Evolutionary conservation across 306 rosid genomes (phyloP), one percentile per base, ranked within the genome.

Genomic region (Prunus armeniaca): DNA sequence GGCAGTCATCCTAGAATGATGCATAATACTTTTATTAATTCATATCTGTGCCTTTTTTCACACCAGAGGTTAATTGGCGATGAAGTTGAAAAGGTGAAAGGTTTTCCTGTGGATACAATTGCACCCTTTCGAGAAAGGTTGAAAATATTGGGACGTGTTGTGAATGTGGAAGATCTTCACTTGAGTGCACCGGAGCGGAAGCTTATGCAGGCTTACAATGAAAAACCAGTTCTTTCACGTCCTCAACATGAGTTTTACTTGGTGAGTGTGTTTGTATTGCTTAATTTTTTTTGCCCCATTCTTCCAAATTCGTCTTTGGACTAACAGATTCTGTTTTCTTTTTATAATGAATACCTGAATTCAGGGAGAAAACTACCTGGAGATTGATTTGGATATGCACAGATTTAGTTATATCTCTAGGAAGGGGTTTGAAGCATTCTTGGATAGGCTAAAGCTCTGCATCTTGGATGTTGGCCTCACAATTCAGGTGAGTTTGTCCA

Each of bases 151-250:
- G 99, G 99, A 19, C 97, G 99, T 28, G 97, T 96, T 2, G 93
- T 56, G 49, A 96, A 96, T 30, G 76, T 88, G 6, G 99, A 96
- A 85, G 96, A 89, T 69, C 98, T 96, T 84, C 93, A 87, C 68
- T 79, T 96, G 82, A 88, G 90, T 79, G 91, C 89, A 11, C 84
- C 99, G 9, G 98, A 96, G 83, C 75, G 97, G 72, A 92, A 87
- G 81, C 89, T 96, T 46, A 91, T 96, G 93, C 98, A 93, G 82
- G 98, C 99, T 78, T 96, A 96, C 86, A 96, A 96, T 78, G 99
- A 96, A 79, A 96, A 96, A 79, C 99, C 99, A 5, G 99, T 96
- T 67, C 98, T 96, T 79, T 96, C 99, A 2, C 99, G 99, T 65
- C 99, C 99, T 58, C 99, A 96, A 73, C 99, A 96, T 9, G 91